A percentile compares a stretch with the other conserved stretches of the same genome.
Conservation (phyloP, 2,329 filamentous ascomycete genomes). For the Curvularia sp. region DNA sequence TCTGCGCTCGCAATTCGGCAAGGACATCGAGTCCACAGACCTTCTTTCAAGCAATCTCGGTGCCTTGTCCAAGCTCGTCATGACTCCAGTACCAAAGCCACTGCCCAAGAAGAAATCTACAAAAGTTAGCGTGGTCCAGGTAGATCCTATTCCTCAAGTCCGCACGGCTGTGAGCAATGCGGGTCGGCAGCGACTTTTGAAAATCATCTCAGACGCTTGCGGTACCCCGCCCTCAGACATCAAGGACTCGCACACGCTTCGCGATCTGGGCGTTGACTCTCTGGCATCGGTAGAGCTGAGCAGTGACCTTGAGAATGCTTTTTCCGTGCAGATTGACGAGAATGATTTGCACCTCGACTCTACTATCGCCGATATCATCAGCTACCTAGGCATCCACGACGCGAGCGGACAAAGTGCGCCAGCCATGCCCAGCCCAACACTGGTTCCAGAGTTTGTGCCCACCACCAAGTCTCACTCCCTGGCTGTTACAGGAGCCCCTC, state of each 20-base stretch:
- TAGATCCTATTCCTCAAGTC: neutral
- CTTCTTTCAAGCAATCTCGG: constrained; percentile 1
- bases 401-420: neutral
- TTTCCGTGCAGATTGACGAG: constrained; percentile 2
- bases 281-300: constrained; percentile 11
- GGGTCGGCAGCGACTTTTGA: constrained; percentile 1
- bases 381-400: neutral
- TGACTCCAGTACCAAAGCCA: neutral
- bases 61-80: neutral
- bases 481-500: neutral
- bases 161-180: neutral
- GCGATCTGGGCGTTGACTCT: constrained; percentile 26
- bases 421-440: neutral
- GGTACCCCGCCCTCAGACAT: neutral
- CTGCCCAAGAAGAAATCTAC: neutral
- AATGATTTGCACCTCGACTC: constrained; percentile 3
- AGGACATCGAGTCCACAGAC: constrained; percentile 2
- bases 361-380: neutral
- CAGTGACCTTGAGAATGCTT: constrained; percentile 6
- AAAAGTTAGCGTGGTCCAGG: neutral
- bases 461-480: neutral
- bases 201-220: constrained; percentile 5
- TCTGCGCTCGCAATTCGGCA: constrained; percentile 5
- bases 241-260: constrained; percentile 4
- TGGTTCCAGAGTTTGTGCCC: neutral